Base-by-base conservation (phyloP, 768 basidiomycete species). In the Pleurotus ostreatus region DNA sequence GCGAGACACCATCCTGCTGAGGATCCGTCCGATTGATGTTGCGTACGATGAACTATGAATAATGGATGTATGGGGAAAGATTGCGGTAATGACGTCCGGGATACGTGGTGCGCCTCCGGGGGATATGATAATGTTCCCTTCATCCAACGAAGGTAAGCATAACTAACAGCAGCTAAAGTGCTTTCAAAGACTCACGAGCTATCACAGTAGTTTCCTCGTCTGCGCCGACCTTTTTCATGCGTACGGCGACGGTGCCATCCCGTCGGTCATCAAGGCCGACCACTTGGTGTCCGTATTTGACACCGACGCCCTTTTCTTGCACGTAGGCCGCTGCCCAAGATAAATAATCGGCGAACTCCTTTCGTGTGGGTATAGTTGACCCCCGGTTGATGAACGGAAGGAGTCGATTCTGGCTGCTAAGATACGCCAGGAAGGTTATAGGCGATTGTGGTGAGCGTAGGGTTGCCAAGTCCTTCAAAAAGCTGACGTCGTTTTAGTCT, bases 271-370 rank as follows among this genome's bases (percentile, higher is more conserved):
- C 62, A 34, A 81, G 67, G 3, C 62, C 68, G 46, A 79, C 61
- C 55, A 83, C 76, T 47, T 79, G 74, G 58, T 79, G 74, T 25
- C 78, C 77, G 55, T 72, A 82, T 7, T 68, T 63, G 48, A 81
- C 71, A 22, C 70, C 67, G 46, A 78, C 62, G 7, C 80, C 79
- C 16, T 71, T 70, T 2, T 66, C 61, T 61, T 77, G 69, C 1
- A 79, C 79, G 45, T 72, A 71, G 6, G 64, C 60, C 1, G 81
- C 78, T 7, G 78, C 79, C 80, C 80, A 82, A 7, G 74, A 62
- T 15, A 83, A 71, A 65, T 83, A 83, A 64, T 82, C 80, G 4
- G 80, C 70, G 56, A 75, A 81, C 58, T 83, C 81, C 55, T 75
- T 76, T 23, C 82, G 76, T 16, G 78, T 77, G 8, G 81, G 81